A percentile compares a stretch with the other conserved stretches of the same genome.
These are phyloP conservation scores for Angomonas ambiguus DNA, from an alignment of 208 protist genomes.

Conservation along the genomic window DNA sequence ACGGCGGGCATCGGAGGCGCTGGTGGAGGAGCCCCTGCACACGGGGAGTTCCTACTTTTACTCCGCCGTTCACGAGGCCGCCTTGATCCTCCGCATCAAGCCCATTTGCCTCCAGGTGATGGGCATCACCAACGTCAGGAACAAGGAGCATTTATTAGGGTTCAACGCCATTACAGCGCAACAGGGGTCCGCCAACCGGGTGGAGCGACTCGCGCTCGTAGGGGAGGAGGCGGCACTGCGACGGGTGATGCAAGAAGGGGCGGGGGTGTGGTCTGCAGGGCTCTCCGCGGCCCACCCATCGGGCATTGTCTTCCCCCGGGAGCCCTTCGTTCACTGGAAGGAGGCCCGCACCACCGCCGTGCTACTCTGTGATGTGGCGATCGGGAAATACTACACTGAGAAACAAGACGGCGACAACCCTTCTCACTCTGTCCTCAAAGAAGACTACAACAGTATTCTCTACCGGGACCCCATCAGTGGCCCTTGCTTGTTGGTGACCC, in stretches of 20 bases:
- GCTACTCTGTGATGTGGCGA: slow-evolving; percentile 69
- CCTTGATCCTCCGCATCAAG: slow-evolving; percentile 33
- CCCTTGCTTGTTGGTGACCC: slow-evolving; percentile 42
- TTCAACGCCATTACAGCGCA: slow-evolving; percentile 21
- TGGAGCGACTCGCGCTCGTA: slow-evolving; percentile 52
- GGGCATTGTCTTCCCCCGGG: slow-evolving; percentile 37
- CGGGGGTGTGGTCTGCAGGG: slow-evolving; percentile 5
- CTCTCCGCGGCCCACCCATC: slow-evolving; percentile 9
- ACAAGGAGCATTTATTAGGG: slow-evolving; percentile 50
- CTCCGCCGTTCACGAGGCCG: slow-evolving; percentile 41
- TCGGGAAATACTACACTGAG: slow-evolving; percentile 30
- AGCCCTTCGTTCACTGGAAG: slow-evolving; percentile 46
- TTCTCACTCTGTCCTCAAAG: neutral
- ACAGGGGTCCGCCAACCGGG: neutral
- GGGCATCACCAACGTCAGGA: slow-evolving; percentile 31
- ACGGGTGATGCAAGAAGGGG: slow-evolving; percentile 31
- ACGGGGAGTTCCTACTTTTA: slow-evolving; percentile 41
- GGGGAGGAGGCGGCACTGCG: slow-evolving; percentile 36
- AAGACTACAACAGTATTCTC: slow-evolving; percentile 52
- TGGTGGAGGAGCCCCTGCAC: slow-evolving; percentile 36
- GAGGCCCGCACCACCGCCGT: slow-evolving; percentile 30
- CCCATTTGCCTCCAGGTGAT: slow-evolving; percentile 52
- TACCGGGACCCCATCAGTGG: slow-evolving; percentile 37
- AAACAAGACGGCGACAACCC: slow-evolving; percentile 13
- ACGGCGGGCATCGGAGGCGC: slow-evolving; percentile 27